phyloP scores from a whole-genome alignment of 2,329 filamentous ascomycete genomes.

The Beauveria varroae region DNA sequence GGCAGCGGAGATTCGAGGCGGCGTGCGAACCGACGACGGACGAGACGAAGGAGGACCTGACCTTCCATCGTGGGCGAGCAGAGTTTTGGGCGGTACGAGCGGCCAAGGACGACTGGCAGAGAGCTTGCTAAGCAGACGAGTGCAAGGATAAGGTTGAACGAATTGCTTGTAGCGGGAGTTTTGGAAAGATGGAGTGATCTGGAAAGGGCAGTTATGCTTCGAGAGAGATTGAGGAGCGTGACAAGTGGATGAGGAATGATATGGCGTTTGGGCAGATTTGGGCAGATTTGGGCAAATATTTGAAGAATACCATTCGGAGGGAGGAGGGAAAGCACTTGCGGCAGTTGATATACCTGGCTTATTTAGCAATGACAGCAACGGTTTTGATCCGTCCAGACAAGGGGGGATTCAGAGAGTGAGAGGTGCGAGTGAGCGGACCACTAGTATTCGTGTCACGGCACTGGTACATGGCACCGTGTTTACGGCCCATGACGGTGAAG shows the following conservation, averaged over 20 bases:
- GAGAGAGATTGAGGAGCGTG: background rate
- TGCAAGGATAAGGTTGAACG: background rate
- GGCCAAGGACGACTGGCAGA: constrained; percentile 2
- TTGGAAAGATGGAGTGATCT: background rate
- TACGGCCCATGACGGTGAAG: background rate
- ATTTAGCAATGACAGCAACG: background rate
- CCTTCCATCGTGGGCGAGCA: constrained; percentile 26
- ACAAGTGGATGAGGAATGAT: background rate
- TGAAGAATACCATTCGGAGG: background rate
- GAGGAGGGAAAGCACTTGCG: background rate
- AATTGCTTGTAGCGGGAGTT: background rate
- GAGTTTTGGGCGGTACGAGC: constrained; percentile 17
- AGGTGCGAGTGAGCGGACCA: no score
- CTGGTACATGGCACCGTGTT: no score
- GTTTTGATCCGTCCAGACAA: background rate
- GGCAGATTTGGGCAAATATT: background rate
- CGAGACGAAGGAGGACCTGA: constrained; percentile 12
- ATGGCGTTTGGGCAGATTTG: constrained; percentile 1
- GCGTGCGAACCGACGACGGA: background rate
- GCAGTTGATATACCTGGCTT: background rate
- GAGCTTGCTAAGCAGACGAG: background rate
- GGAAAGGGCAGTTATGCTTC: background rate
- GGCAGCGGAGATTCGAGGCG: constrained; percentile 22
- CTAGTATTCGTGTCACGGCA: no score
- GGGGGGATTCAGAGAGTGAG: no score